Evolutionary conservation across 345 rosid genomes (phyloP), one percentile per base, ranked within the genome.

Genomic region (Bruguiera parviflora): DNA sequence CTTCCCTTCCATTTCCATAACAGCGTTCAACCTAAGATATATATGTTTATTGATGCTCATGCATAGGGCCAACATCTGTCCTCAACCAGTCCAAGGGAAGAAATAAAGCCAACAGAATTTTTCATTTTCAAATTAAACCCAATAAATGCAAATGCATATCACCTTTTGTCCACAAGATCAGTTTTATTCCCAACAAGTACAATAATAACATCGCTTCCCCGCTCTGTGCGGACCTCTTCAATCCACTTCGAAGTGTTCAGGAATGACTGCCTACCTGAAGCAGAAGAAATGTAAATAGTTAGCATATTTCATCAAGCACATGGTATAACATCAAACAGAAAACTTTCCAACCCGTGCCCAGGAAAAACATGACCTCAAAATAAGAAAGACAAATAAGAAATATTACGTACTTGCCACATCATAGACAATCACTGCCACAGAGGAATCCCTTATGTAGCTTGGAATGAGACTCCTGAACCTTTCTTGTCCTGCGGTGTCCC

Each of bases 401-500:
- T 43, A n/a, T 27, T 29, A 39, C 51, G 46, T 80, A 90, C 96
- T 90, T 70, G 93, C 96, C 69, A 90, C 96, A 79, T 86, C 96
- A 80, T 81, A 90, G 15, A 88, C 96, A 66, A 90, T 88, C 72
- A 90, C 96, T 53, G 96, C 96, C 47, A 88, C 96, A 18, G 93
- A 90, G 37, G 96, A 90, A 68, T 90, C 93, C 81, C 96, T 81
- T 47, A 90, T 90, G 49, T 90, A 90, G 75, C 96, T 90, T 2
- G 96, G 96, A 81, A 90, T 90, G 66, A 90, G 96, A 85, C 96
- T 90, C 80, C 96, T 88, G 78, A 90, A 90, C 68, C 93, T 78
- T 82, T 90, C 93, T 75, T 88, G 93, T 31, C 96, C 96, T 16
- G 96, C 96, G 24, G 93, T 88, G 77, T 90, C 96, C 96, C 93